Evolutionary conservation across 768 basidiomycete species (phyloP).

Genomic region (Obba rivulosa): DNA sequence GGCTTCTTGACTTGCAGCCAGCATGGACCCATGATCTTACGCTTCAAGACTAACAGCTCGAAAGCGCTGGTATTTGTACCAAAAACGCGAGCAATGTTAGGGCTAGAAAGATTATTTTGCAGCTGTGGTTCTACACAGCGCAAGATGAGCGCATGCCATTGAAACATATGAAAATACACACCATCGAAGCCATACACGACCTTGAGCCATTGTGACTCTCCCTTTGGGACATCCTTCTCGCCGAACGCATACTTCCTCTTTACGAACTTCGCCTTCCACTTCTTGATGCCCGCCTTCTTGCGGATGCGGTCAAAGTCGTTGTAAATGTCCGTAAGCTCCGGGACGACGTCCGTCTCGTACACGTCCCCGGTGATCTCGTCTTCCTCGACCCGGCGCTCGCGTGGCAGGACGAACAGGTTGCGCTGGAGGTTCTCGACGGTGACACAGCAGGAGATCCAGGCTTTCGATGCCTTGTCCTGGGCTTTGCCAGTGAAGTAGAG

Average conservation of each 20-base stretch:
- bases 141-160: background rate
- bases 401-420: constrained; percentile 86
- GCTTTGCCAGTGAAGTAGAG: constrained; percentile 91
- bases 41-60: constrained; percentile 87
- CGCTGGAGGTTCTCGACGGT: constrained; percentile 82
- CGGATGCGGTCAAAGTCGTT: constrained; percentile 79
- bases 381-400: constrained; percentile 53
- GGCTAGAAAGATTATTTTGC: constrained; percentile 65
- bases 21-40: constrained; percentile 98
- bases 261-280: constrained; percentile 81
- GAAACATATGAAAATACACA: constrained; percentile 28
- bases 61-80: constrained; percentile 92
- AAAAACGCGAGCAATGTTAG: constrained; percentile 83
- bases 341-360: constrained; percentile 70
- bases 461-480: constrained; percentile 62
- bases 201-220: constrained; percentile 85
- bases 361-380: constrained; percentile 56
- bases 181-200: constrained; percentile 88
- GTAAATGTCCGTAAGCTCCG: constrained; percentile 67
- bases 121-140: constrained; percentile 59
- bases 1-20: constrained; percentile 87
- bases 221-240: constrained; percentile 71
- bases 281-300: constrained; percentile 58
- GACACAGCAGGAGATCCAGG: constrained; percentile 83
- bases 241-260: constrained; percentile 91